A percentile compares a stretch with the other conserved stretches of the same genome.
Evolutionary conservation across 2,329 filamentous ascomycete genomes (phyloP).

Genomic region (Stylonectria norvegica): DNA sequence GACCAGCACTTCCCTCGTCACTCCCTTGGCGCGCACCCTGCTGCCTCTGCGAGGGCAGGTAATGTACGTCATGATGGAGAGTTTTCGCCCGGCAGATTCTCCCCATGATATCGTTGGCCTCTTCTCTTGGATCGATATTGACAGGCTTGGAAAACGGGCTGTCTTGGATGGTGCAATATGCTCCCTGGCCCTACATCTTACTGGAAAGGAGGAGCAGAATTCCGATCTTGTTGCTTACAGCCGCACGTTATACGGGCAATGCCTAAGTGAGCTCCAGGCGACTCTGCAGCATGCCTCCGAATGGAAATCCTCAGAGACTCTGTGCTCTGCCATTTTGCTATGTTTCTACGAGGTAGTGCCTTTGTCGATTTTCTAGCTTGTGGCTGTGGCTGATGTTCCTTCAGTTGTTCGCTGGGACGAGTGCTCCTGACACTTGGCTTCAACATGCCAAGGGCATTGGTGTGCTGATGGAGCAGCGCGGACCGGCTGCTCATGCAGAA

Average conservation of each 20-base stretch:
- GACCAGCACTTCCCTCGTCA: conserved; percentile 6
- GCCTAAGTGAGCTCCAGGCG: conserved; percentile 34
- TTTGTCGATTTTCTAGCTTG: not conserved
- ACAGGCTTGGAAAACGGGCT: conserved; percentile 33
- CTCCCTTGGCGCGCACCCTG: conserved; percentile 10
- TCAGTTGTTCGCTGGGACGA: conserved; percentile 43
- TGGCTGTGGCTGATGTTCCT: conserved; percentile 11
- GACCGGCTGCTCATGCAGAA: conserved; percentile 32
- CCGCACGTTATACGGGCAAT: conserved; percentile 37
- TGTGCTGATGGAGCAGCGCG: conserved; percentile 38
- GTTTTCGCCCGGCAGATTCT: conserved; percentile 13
- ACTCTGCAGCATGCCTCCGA: conserved; percentile 35
- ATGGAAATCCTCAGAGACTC: conserved; percentile 40
- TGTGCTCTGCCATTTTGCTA: conserved; percentile 40
- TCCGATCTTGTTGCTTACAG: conserved; percentile 32
- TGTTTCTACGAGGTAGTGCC: conserved; percentile 37
- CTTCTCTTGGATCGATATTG: conserved; percentile 26
- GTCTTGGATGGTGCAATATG: conserved; percentile 39
- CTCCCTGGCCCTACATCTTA: conserved; percentile 36
- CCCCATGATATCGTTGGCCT: conserved; percentile 24
- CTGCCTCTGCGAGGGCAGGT: conserved; percentile 29
- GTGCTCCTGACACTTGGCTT: conserved; percentile 35
- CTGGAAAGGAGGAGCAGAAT: conserved; percentile 34
- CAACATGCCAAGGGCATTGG: conserved; percentile 38
- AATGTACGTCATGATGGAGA: conserved; percentile 31